A percentile compares a stretch with the other conserved stretches of the same genome.
These are phyloP conservation scores for Mangifera indica DNA, from an alignment of 345 rosid genomes.

Conservation along the genomic window DNA sequence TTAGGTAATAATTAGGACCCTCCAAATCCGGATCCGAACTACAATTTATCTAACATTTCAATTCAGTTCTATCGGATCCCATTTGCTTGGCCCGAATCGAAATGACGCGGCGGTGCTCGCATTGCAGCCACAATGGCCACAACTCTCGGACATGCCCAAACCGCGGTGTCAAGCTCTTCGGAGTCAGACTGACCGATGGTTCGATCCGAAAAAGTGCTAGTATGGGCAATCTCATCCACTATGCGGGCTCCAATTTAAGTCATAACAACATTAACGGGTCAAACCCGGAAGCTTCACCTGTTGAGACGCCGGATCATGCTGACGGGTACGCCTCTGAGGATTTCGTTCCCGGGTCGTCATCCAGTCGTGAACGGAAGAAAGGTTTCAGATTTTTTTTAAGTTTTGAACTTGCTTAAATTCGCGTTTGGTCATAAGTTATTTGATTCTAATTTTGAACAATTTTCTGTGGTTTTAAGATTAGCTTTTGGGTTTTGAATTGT, in stretches of 20 bases:
- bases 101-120: constrained; percentile 98
- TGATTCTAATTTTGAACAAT: not conserved
- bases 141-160: constrained; percentile 96
- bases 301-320: constrained; percentile 65
- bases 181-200: constrained; percentile 95
- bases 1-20: constrained; percentile 19
- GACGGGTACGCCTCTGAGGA: constrained; percentile 97
- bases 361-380: constrained; percentile 92
- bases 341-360: constrained; percentile 87
- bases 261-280: constrained; percentile 41
- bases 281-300: constrained; percentile 62
- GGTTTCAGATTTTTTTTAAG: constrained; percentile 36
- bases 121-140: constrained; percentile 99
- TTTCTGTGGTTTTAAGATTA: not conserved
- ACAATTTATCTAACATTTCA: not conserved
- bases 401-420: not conserved
- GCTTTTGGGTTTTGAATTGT: not conserved
- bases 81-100: constrained; percentile 15
- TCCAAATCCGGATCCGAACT: constrained; percentile 16
- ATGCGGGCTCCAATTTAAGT: constrained; percentile 52
- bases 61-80: constrained; percentile 7
- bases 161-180: constrained; percentile 91
- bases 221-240: constrained; percentile 87
- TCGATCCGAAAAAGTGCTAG: constrained; percentile 94
- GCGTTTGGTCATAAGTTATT: not conserved